Conservation (phyloP, 129 eudicot genomes). For the Pseudognaphalium luteoalbum region DNA sequence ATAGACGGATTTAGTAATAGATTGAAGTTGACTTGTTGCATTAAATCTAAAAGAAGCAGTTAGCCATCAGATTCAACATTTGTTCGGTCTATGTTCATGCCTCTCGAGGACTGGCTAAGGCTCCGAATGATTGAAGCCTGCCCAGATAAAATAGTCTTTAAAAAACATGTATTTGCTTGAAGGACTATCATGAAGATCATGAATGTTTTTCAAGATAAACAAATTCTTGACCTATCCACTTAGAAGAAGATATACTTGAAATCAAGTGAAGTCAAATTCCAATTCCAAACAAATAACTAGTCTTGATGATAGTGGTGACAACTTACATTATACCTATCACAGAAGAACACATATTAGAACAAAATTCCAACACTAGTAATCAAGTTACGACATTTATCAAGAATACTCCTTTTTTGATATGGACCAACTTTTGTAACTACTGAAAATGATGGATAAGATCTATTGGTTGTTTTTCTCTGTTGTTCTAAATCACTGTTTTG, state of each 20-base stretch:
- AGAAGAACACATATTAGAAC: background rate
- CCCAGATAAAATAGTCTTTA: background rate
- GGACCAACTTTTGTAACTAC: no score
- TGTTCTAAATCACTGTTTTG: background rate
- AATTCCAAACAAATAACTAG: background rate
- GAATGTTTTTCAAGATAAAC: background rate
- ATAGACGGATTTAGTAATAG: conserved; percentile 9
- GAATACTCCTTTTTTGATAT: no score
- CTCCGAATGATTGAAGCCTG: background rate
- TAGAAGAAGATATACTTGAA: background rate
- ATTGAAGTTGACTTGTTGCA: conserved; percentile 30
- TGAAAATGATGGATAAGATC: no score
- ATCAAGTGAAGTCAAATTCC: background rate
- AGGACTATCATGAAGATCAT: no score
- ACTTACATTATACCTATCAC: background rate
- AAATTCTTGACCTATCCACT: background rate
- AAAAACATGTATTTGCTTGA: background rate
- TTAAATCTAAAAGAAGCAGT: conserved; percentile 21
- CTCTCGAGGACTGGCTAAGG: background rate
- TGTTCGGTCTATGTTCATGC: background rate
- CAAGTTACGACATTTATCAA: background rate
- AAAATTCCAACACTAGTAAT: background rate
- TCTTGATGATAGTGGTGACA: background rate
- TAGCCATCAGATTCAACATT: background rate
- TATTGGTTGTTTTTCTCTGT: background rate